Percentiles rank a stretch among this genome's conserved stretches.
Conservation (phyloP, 495 filamentous ascomycete species). For the Echria macrotheca region DNA sequence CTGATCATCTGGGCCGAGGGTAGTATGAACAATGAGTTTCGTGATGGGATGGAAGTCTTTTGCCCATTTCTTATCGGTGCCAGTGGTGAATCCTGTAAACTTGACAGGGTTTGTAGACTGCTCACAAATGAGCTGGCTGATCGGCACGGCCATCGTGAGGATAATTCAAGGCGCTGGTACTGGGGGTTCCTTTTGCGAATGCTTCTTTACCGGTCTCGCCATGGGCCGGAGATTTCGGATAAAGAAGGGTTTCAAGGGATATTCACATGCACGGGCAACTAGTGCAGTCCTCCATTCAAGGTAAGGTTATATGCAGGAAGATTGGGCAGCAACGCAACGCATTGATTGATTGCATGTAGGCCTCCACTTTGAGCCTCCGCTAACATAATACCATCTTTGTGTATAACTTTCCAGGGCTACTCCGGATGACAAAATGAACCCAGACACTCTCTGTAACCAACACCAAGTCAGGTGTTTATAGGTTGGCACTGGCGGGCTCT, state of each 20-base stretch:
- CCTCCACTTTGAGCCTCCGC: no score
- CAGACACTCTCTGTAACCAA: no score
- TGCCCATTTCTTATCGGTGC: not conserved
- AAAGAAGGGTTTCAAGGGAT: not conserved
- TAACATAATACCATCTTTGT: no score
- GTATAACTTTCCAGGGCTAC: no score
- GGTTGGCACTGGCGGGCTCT: no score
- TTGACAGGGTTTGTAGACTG: not conserved
- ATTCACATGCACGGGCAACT: not conserved
- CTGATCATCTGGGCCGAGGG: not conserved
- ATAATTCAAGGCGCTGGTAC: not conserved
- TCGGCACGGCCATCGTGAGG: not conserved
- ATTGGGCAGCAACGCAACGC: not conserved
- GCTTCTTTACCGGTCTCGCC: not conserved
- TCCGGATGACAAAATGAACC: no score
- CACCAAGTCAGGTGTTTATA: no score
- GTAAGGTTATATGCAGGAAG: not conserved
- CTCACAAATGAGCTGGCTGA: not conserved
- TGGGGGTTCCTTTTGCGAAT: not conserved
- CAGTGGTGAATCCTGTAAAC: not conserved
- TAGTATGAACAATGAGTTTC: conserved; percentile 1
- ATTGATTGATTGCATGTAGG: no score
- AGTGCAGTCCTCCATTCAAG: not conserved
- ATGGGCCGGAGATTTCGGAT: not conserved
- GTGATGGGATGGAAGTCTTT: not conserved